Evolutionary conservation across 805 yeast genomes (phyloP).

Genomic region (Monosporozyma servazzii): DNA sequence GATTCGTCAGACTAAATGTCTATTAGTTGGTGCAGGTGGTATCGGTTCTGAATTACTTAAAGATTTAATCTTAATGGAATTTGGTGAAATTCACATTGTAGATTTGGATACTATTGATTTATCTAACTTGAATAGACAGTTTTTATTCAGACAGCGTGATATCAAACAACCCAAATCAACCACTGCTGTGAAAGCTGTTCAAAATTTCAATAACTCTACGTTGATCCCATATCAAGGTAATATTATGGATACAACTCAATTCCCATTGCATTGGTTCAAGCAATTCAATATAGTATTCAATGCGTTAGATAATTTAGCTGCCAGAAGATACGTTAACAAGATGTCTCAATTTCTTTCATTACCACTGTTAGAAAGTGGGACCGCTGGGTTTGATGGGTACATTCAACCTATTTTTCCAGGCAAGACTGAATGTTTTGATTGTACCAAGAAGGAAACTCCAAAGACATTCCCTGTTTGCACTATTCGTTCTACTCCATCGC

Average conservation of each 20-base stretch:
- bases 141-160: conserved; percentile 79
- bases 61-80: conserved; percentile 67
- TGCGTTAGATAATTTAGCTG: conserved; percentile 89
- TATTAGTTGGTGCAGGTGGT: conserved; percentile 94
- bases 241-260: conserved; percentile 65
- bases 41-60: conserved; percentile 89
- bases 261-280: conserved; percentile 67
- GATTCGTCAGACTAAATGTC: conserved; percentile 41
- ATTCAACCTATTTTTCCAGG: conserved; percentile 84
- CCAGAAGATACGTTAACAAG: conserved; percentile 80
- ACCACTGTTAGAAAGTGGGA: conserved; percentile 88
- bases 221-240: conserved; percentile 78
- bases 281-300: conserved; percentile 77
- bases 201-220: conserved; percentile 55
- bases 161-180: conserved; percentile 80
- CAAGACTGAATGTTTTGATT: conserved; percentile 84
- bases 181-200: conserved; percentile 79
- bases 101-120: conserved; percentile 93
- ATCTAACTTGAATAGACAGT: conserved; percentile 87
- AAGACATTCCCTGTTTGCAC: conserved; percentile 94
- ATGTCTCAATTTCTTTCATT: conserved; percentile 64
- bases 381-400: conserved; percentile 92
- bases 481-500: conserved; percentile 91
- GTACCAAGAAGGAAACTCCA: conserved; percentile 79
- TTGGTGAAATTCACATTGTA: conserved; percentile 83